phyloP scores from a whole-genome alignment of 345 rosid genomes.

The Lumnitzera littorea region DNA sequence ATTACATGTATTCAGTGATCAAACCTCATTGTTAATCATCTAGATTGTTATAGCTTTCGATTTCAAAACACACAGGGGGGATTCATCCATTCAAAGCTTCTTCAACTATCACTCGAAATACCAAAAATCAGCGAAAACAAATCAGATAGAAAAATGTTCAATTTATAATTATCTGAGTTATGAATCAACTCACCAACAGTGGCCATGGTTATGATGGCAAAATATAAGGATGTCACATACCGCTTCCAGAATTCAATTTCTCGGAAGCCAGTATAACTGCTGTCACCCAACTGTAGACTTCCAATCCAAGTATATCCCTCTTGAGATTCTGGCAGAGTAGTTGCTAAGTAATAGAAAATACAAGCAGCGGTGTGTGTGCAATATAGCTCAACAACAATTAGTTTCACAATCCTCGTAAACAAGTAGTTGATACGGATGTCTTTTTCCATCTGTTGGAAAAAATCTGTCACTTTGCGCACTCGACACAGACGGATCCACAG shows the following conservation, averaged over 20 bases:
- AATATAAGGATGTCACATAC: slow-evolving; percentile 71
- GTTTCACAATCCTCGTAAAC: slow-evolving; percentile 70
- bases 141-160: neutral
- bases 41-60: too few relatives aligned
- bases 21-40: too few relatives aligned
- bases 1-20: too few relatives aligned
- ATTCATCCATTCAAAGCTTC: too few relatives aligned
- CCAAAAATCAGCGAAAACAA: too few relatives aligned
- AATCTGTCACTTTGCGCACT: slow-evolving; percentile 44
- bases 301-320: slow-evolving; percentile 93
- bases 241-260: slow-evolving; percentile 74
- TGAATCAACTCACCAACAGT: slow-evolving; percentile 60
- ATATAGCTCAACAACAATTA: slow-evolving; percentile 63
- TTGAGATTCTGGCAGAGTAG: slow-evolving; percentile 51
- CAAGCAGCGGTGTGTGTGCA: slow-evolving; percentile 93
- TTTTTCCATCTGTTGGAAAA: slow-evolving; percentile 61
- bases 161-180: neutral
- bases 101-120: too few relatives aligned
- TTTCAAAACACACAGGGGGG: too few relatives aligned
- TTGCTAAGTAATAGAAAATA: slow-evolving; percentile 79
- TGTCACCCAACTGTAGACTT: slow-evolving; percentile 71
- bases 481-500: slow-evolving; percentile 72
- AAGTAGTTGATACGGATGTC: slow-evolving; percentile 69
- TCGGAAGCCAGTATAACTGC: slow-evolving; percentile 63
- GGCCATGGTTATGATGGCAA: slow-evolving; percentile 86